Evolutionary conservation across 345 rosid genomes (phyloP).

Genomic region (Jatropha curcas): DNA sequence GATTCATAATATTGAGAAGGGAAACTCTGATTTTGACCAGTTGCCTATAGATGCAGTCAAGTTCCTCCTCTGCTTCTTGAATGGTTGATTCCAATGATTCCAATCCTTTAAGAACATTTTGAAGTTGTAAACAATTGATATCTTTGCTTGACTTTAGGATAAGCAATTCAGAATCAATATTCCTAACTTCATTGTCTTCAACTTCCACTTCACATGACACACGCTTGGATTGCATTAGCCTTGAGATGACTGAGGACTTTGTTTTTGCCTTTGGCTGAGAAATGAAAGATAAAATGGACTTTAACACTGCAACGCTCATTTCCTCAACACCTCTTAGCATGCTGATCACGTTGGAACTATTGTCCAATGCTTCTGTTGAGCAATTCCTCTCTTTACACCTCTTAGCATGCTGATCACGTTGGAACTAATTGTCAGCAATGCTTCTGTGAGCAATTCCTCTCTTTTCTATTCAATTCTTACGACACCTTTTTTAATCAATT

Average conservation of each 20-base stretch:
- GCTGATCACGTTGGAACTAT: not conserved
- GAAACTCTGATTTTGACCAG: not conserved
- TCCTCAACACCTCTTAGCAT: not conserved
- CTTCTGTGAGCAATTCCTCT: not conserved
- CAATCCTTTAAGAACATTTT: not conserved
- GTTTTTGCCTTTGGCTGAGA: constrained; percentile 1
- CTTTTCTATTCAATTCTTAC: too few relatives aligned
- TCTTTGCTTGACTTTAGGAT: not conserved
- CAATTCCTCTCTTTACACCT: not conserved
- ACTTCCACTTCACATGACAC: constrained; percentile 6
- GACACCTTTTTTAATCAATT: not conserved
- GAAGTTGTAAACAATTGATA: not conserved
- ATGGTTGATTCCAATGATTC: constrained; percentile 3
- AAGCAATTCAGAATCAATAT: not conserved
- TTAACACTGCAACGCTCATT: not conserved
- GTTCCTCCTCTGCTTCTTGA: not conserved
- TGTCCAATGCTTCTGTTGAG: not conserved
- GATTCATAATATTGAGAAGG: constrained; percentile 2
- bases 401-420: too few relatives aligned
- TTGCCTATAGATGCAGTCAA: not conserved
- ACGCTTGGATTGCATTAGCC: constrained; percentile 7
- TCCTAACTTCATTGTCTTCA: constrained; percentile 2
- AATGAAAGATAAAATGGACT: not conserved
- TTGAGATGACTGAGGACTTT: not conserved
- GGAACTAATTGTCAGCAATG: too few relatives aligned